Evolutionary conservation across 2,329 filamentous ascomycete species (phyloP), one percentile per base, ranked within the genome.

Genomic region (Tolypocladium nubicola): DNA sequence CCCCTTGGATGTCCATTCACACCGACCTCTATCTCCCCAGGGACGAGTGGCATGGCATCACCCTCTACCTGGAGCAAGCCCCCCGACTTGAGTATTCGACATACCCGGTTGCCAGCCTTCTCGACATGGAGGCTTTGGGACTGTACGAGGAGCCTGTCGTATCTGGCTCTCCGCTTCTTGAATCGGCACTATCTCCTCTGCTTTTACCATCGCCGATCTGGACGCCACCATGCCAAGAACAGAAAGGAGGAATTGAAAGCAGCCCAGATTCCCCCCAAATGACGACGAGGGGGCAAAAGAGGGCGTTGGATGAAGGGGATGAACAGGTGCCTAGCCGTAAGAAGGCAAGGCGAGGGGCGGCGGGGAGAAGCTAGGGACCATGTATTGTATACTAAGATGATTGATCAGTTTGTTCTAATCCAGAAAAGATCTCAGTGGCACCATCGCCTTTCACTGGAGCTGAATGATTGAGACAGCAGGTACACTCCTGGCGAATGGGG

Each of bases 1-100:
- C 40, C 14, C 33, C 54, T 1, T 59, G 37, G 58, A 26, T 59
- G 16, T 57, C 55, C 37, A 47, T 60, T 39, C 30, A 38, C 6
- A 49, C 54, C 14, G 52, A 60, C 52, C 56, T 60, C n/a, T 60
- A 56, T 30, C 54, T 60, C 16, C 26, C 30, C 40, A 52, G 52
- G 7, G 43, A 53, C 11, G 26, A 41, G 30, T 56, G 39, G 49
- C 39, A 60, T 47, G 39, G 56, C 14, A 21, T 60, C 21, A 49
- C 54, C 30, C 58, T 60, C 35, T 26, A 47, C 30, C 41, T 60
- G 11, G 37, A 53, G 41, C 39, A 23, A 21, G 54, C 41, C 30
- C 58, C 49, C 8, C 35, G 53, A 30, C 23, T 59, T 41, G 49
- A 59, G 26, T 56, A 59, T 30, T 38, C 54, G 30, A 38, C 35